Conservation (phyloP, 2,329 filamentous ascomycete species). For the Fusarium gaditjirri region DNA sequence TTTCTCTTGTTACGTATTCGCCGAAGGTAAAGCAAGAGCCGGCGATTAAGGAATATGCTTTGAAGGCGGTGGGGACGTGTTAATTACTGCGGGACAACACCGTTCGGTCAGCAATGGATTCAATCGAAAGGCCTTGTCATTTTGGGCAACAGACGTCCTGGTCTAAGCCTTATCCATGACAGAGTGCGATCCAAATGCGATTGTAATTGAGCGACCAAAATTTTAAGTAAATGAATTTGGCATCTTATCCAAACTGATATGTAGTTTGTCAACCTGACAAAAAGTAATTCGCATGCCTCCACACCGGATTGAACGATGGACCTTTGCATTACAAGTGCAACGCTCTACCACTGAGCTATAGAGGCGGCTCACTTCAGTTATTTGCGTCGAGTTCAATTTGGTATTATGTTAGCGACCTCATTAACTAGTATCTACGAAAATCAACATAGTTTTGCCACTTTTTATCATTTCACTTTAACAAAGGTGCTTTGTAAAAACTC, state of each 20-base stretch:
- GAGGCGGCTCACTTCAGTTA: neutral
- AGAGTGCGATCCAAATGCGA: neutral
- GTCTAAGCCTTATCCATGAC: neutral
- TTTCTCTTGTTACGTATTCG: neutral
- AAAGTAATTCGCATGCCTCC: constrained; percentile 4
- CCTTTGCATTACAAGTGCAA: constrained; percentile 32
- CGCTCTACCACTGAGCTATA: constrained; percentile 31
- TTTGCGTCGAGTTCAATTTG: fast-evolving
- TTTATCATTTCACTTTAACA: neutral
- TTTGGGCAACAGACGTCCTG: fast-evolving
- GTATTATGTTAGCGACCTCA: fast-evolving
- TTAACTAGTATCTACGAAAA: neutral
- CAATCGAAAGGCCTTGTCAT: neutral
- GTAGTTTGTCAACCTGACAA: neutral
- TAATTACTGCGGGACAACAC: neutral
- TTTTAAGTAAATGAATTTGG: too few relatives aligned
- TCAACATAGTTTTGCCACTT: fast-evolving
- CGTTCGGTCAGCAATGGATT: neutral
- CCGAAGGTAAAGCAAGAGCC: constrained; percentile 6
- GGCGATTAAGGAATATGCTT: neutral
- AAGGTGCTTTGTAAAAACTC: neutral
- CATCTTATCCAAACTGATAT: too few relatives aligned
- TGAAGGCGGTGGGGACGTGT: neutral
- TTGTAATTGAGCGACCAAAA: fast-evolving
- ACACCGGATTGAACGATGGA: constrained; percentile 31